Conservation (phyloP, 768 basidiomycete genomes). For the Suillus placidus region DNA sequence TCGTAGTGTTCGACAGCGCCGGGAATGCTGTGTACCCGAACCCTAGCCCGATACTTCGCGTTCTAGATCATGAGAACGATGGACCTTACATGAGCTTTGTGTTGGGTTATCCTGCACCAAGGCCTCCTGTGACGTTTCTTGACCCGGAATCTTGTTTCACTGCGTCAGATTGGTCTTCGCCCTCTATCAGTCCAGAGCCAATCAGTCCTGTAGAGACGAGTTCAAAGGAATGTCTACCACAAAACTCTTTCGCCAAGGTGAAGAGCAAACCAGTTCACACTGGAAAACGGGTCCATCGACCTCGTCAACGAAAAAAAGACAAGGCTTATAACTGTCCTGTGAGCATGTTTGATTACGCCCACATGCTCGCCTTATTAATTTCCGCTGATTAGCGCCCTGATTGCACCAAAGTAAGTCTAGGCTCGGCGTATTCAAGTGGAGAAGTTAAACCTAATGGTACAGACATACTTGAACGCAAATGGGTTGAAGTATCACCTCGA, state of each 20-base stretch:
- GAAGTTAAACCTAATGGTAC: conserved; percentile 4
- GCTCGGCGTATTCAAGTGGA: conserved; percentile 8
- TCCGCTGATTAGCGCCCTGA: conserved; percentile 38
- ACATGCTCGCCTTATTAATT: conserved; percentile 12
- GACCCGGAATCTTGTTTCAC: neutral
- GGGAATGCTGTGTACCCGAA: conserved; percentile 38
- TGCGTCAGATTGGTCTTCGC: neutral
- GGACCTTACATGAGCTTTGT: conserved; percentile 54
- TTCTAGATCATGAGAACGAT: conserved; percentile 34
- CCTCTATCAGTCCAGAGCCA: neutral
- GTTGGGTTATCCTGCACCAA: conserved; percentile 6
- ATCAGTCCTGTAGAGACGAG: conserved; percentile 1
- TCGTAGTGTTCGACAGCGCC: conserved; percentile 32
- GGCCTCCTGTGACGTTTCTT: neutral
- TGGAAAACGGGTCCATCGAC: conserved; percentile 2
- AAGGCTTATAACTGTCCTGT: conserved; percentile 55
- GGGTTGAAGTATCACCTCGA: conserved; percentile 70
- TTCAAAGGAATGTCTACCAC: neutral
- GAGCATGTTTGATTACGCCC: conserved; percentile 22
- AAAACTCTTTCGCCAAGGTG: neutral
- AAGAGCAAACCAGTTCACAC: neutral
- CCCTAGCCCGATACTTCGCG: conserved; percentile 6
- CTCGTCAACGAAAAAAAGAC: conserved; percentile 35
- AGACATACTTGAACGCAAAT: conserved; percentile 68
- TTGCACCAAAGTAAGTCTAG: conserved; percentile 52